These are phyloP conservation scores for Paecilomyces fulvus DNA, from an alignment of 2,329 filamentous ascomycete species.

Conservation along the genomic window DNA sequence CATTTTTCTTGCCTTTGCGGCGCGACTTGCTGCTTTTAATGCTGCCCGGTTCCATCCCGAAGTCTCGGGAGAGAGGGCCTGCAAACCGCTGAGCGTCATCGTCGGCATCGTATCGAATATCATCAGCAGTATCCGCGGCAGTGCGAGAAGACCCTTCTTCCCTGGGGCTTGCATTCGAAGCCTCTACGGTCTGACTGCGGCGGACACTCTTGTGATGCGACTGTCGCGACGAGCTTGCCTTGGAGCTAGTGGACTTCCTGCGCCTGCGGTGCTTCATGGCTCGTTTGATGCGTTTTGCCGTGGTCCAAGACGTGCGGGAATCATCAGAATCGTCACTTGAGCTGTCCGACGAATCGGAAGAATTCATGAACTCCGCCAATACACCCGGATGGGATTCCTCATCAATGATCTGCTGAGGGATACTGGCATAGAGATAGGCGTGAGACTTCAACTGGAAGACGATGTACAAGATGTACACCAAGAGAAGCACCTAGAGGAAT, in stretches of 20 bases:
- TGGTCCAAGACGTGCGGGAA: conserved; percentile 60
- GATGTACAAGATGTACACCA: conserved; percentile 77
- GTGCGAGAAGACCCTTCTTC: conserved; percentile 6
- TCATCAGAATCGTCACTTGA: conserved; percentile 60
- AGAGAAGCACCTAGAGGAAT: conserved; percentile 53
- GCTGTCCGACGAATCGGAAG: conserved; percentile 46
- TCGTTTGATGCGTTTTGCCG: conserved; percentile 66
- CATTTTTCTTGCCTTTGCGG: conserved; percentile 1
- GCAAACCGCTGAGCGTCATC: conserved; percentile 12
- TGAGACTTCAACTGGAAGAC: conserved; percentile 89
- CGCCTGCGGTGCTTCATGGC: conserved; percentile 62
- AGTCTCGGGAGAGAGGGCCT: conserved; percentile 21
- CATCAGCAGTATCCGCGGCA: conserved; percentile 15
- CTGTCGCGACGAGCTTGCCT: conserved; percentile 30
- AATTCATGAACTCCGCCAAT: conserved; percentile 71
- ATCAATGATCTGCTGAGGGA: conserved; percentile 85
- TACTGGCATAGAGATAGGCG: conserved; percentile 85
- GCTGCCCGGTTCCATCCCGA: conserved; percentile 13
- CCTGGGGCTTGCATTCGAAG: not conserved
- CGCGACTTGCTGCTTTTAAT: conserved; percentile 9
- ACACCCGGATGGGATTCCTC: conserved; percentile 83
- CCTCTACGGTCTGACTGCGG: conserved; percentile 4
- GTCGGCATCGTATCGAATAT: conserved; percentile 20
- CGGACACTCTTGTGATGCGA: conserved; percentile 12
- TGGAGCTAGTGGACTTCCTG: conserved; percentile 67